A percentile compares a stretch with the other conserved stretches of the same genome.
Evolutionary conservation across 345 rosid species (phyloP).

Genomic region (Litchi chinensis): DNA sequence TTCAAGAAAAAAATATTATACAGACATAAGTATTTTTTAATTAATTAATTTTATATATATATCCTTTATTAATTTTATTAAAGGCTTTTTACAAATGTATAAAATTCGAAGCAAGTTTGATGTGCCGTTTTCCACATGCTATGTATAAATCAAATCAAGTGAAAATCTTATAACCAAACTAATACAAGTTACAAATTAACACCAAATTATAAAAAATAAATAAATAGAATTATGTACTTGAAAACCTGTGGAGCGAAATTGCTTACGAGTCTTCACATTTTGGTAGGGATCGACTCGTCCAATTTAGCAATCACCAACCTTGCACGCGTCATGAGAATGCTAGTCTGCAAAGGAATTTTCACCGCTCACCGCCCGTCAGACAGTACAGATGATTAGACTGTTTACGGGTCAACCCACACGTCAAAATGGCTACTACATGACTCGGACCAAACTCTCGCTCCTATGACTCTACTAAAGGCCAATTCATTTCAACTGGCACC

Average conservation of each 20-base stretch:
- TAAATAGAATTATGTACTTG: too few relatives aligned
- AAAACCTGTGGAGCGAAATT: not conserved
- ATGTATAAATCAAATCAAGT: too few relatives aligned
- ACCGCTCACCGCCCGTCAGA: slow-evolving; percentile 14
- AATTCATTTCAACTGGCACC: slow-evolving; percentile 25
- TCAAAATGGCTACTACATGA: slow-evolving; percentile 34
- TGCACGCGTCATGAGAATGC: slow-evolving; percentile 42
- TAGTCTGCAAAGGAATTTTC: slow-evolving; percentile 39
- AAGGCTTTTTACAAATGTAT: too few relatives aligned
- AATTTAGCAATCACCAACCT: not conserved
- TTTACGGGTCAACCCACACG: slow-evolving; percentile 23
- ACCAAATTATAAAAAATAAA: too few relatives aligned
- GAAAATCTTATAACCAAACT: too few relatives aligned
- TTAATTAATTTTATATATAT: too few relatives aligned
- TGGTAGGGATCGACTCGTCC: not conserved
- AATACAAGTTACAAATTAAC: too few relatives aligned
- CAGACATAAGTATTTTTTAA: too few relatives aligned
- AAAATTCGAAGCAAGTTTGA: too few relatives aligned
- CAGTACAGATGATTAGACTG: not conserved
- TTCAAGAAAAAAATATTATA: too few relatives aligned
- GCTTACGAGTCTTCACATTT: not conserved
- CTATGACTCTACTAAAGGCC: slow-evolving; percentile 28
- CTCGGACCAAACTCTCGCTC: slow-evolving; percentile 37
- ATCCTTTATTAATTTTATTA: too few relatives aligned
- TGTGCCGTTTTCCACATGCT: too few relatives aligned